A percentile compares a stretch with the other conserved stretches of the same genome.
Conservation (phyloP, 306 rosid genomes). For the Fragaria ananassa region DNA sequence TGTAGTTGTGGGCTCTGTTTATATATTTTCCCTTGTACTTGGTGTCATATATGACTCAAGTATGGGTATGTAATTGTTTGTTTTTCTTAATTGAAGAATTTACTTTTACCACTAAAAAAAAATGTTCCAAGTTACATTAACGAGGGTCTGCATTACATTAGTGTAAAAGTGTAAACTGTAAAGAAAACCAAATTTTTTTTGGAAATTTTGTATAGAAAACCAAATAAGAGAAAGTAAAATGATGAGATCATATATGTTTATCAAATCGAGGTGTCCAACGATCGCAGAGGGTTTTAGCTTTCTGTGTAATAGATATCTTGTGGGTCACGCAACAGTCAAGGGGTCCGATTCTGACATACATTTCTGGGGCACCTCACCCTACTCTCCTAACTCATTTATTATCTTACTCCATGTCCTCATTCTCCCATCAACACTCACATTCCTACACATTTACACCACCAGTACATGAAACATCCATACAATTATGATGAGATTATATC, state of each 20-base stretch:
- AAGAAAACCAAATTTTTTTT: not conserved
- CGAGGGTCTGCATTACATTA: not conserved
- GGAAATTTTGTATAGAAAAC: not conserved
- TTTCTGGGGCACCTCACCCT: conserved; percentile 12
- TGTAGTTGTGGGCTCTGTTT: too few relatives aligned
- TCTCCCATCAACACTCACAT: conserved; percentile 5
- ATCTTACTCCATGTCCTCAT: conserved; percentile 25
- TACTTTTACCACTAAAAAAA: too few relatives aligned
- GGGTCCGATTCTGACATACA: not conserved
- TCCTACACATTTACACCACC: not conserved
- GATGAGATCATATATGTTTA: not conserved
- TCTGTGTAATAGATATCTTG: conserved; percentile 3
- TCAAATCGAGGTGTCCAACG: not conserved
- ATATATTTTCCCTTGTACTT: too few relatives aligned
- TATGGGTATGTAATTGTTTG: too few relatives aligned
- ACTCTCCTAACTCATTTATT: conserved; percentile 19
- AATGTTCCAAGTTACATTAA: not conserved
- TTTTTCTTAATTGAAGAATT: too few relatives aligned
- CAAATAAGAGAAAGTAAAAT: not conserved
- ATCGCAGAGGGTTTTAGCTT: conserved; percentile 4
- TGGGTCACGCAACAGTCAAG: conserved; percentile 12
- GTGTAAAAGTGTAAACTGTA: not conserved
- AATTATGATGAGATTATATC: not conserved
- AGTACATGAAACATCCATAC: not conserved
- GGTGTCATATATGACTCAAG: too few relatives aligned